Conservation (phyloP, 805 yeast genomes). For the Kazachstania kunashirensis region DNA sequence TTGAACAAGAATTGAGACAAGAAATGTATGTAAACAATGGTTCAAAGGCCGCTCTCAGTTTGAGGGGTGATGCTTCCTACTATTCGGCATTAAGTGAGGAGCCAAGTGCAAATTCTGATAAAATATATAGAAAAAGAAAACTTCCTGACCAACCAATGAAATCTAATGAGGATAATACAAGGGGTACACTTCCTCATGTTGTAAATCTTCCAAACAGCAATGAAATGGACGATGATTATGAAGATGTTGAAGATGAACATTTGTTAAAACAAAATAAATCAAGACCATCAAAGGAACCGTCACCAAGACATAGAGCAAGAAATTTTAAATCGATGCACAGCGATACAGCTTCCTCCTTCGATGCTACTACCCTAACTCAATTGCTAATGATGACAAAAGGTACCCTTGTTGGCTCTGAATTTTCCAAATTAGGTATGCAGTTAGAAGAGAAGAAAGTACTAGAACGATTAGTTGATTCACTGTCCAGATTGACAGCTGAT, state of each 20-base stretch:
- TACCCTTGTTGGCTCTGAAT: slow-evolving; percentile 44
- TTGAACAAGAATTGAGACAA: slow-evolving; percentile 3
- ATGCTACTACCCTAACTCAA: slow-evolving; percentile 30
- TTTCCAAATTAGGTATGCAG: slow-evolving; percentile 63
- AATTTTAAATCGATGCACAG: neutral
- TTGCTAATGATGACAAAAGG: slow-evolving; percentile 34
- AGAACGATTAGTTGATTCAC: slow-evolving; percentile 77
- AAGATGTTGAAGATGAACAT: slow-evolving; percentile 1
- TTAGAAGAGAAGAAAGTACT: slow-evolving; percentile 66
- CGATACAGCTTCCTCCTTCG: slow-evolving; percentile 13
- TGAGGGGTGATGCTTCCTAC: neutral
- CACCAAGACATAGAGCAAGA: neutral
- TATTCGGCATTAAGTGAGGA: slow-evolving; percentile 1
- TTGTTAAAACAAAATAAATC: neutral
- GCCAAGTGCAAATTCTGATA: neutral
- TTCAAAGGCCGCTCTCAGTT: neutral
- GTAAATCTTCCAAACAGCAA: slow-evolving; percentile 1
- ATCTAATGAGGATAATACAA: neutral
- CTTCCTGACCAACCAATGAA: neutral
- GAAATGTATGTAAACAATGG: neutral
- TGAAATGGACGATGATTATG: neutral
- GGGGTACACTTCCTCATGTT: slow-evolving; percentile 1
- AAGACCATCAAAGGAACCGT: neutral
- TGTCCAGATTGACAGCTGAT: slow-evolving; percentile 79
- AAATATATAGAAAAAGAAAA: slow-evolving; percentile 1